phyloP scores from a whole-genome alignment of 148 eudicot genomes.

The Arbutus unedo region DNA sequence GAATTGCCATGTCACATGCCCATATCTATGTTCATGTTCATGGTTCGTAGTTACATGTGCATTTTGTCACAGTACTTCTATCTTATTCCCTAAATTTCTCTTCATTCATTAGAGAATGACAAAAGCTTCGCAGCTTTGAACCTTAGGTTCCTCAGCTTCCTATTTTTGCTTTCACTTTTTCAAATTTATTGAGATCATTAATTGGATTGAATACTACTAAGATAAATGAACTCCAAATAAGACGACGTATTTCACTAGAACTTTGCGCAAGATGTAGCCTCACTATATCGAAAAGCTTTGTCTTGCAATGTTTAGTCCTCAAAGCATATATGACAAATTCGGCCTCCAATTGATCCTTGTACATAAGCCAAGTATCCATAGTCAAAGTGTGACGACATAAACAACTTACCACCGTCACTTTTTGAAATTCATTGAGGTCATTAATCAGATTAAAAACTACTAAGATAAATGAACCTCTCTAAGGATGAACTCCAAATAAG shows the following conservation, averaged over 20 bases:
- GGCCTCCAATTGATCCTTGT: background rate
- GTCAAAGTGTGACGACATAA: background rate
- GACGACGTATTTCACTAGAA: background rate
- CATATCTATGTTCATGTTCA: too few relatives aligned
- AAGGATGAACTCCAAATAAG: background rate
- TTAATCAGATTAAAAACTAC: background rate
- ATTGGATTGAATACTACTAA: background rate
- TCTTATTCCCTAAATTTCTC: background rate
- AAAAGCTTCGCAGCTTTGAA: too few relatives aligned
- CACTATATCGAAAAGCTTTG: background rate
- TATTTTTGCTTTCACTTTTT: background rate
- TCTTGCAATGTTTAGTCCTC: background rate
- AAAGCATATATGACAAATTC: background rate
- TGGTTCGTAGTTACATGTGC: too few relatives aligned
- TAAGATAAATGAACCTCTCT: background rate
- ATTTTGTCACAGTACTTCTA: background rate
- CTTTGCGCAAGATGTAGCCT: background rate
- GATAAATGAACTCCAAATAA: background rate
- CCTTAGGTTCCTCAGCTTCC: background rate
- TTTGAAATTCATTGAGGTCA: background rate
- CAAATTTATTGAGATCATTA: background rate
- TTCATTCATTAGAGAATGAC: background rate
- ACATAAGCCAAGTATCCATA: background rate
- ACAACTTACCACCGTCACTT: background rate
- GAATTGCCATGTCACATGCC: too few relatives aligned